Evolutionary conservation across 2,329 filamentous ascomycete species (phyloP).

Genomic region (Emericellopsis cladophorae): DNA sequence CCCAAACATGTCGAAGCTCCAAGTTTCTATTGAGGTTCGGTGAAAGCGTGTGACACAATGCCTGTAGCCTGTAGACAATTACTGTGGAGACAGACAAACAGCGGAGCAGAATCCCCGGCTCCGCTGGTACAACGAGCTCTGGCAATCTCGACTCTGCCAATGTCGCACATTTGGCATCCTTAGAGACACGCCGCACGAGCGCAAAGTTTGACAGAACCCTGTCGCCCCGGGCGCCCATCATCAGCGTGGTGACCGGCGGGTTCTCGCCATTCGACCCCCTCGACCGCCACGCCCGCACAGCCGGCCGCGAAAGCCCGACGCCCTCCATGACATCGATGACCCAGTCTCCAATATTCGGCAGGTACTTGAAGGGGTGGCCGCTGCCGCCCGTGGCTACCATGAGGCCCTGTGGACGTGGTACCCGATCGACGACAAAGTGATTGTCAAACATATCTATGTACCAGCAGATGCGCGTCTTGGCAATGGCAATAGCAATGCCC

Average conservation of each 20-base stretch:
- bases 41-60: too few species aligned
- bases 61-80: too few species aligned
- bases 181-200: not conserved
- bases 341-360: constrained; percentile 39
- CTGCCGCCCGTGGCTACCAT: constrained; percentile 46
- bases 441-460: constrained; percentile 7
- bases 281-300: constrained; percentile 9
- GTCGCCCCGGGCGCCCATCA: not conserved
- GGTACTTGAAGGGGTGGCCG: constrained; percentile 47
- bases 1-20: too few species aligned
- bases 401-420: constrained; percentile 42
- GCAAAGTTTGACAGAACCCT: constrained; percentile 1
- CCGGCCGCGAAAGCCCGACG: constrained; percentile 13
- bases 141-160: too few species aligned
- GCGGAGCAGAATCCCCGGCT: too few species aligned
- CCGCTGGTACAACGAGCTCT: too few species aligned
- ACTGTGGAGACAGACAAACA: too few species aligned
- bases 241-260: not conserved
- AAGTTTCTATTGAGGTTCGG: too few species aligned
- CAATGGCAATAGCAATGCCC: constrained; percentile 22
- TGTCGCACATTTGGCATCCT: too few species aligned
- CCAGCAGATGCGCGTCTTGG: constrained; percentile 12
- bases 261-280: not conserved
- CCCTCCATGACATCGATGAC: constrained; percentile 38
- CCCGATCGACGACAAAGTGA: constrained; percentile 10